A percentile compares a stretch with the other conserved stretches of the same genome.
These are phyloP conservation scores for Hippophae gyantsensis DNA, from an alignment of 306 rosid genomes.

Conservation along the genomic window DNA sequence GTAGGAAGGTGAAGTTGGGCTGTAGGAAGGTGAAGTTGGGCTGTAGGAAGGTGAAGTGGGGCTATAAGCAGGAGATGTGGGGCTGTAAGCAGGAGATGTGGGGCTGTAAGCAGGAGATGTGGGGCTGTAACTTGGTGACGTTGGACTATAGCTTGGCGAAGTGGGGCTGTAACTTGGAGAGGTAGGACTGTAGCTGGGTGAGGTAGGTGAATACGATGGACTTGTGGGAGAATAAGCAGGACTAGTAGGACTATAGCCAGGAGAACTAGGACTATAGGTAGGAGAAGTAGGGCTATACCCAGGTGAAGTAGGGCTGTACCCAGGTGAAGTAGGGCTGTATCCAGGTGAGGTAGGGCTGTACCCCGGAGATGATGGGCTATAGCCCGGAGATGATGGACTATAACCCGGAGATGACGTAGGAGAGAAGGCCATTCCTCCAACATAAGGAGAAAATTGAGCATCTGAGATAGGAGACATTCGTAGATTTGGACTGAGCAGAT, in stretches of 20 bases:
- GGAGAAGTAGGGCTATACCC: conserved; percentile 4
- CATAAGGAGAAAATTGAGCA: conserved; percentile 98
- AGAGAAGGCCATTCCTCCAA: conserved; percentile 92
- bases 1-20: conserved; percentile 55
- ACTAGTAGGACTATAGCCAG: conserved; percentile 93
- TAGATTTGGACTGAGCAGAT: conserved; percentile 83
- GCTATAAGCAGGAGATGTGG: conserved; percentile 70
- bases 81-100: conserved; percentile 69
- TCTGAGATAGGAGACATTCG: conserved; percentile 73
- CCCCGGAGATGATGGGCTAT: conserved; percentile 94
- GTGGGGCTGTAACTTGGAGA: conserved; percentile 89
- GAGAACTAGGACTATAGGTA: conserved; percentile 70
- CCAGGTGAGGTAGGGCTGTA: conserved; percentile 45
- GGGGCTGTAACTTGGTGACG: conserved; percentile 57
- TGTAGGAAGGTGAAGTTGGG: conserved; percentile 58
- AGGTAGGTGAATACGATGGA: conserved; percentile 85
- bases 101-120: conserved; percentile 74
- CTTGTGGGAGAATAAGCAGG: conserved; percentile 97
- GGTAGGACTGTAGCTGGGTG: conserved; percentile 73
- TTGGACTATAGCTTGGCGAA: conserved; percentile 73
- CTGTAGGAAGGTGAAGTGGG: conserved; percentile 80
- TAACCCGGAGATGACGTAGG: conserved; percentile 92
- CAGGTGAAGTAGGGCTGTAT: too few species aligned
- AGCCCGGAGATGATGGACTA: conserved; percentile 92
- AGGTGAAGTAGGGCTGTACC: too few species aligned